Conservation (phyloP, 148 eudicot species). For the Camellia granthamiana region DNA sequence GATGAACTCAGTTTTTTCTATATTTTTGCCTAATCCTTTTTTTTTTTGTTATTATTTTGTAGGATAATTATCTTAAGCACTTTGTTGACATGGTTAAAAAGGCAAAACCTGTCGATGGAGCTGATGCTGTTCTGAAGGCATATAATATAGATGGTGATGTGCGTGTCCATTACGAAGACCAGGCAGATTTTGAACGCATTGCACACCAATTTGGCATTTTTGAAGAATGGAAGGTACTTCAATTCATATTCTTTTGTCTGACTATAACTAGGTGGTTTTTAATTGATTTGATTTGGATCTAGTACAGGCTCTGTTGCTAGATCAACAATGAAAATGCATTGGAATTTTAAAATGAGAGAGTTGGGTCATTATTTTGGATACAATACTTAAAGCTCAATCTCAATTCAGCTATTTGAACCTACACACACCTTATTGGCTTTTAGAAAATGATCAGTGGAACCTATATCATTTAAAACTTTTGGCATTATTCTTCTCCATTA, state of each 20-base stretch:
- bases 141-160: conserved; percentile 69
- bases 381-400: background rate
- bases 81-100: conserved; percentile 58
- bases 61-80: conserved; percentile 73
- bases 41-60: conserved; percentile 6
- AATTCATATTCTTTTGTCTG: background rate
- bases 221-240: conserved; percentile 94
- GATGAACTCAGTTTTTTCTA: too few relatives aligned
- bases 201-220: conserved; percentile 90
- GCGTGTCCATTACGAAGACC: conserved; percentile 67
- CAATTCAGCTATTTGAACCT: background rate
- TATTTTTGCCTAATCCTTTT: background rate
- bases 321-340: background rate
- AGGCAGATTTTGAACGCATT: conserved; percentile 65
- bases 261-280: background rate
- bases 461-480: background rate
- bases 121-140: conserved; percentile 54
- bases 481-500: background rate
- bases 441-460: background rate
- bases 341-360: background rate
- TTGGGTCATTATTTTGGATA: background rate
- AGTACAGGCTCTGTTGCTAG: background rate
- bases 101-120: conserved; percentile 22
- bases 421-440: background rate
- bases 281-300: background rate